Base-by-base conservation (phyloP, 2,329 filamentous ascomycete genomes). In the Epichloe gansuensis region DNA sequence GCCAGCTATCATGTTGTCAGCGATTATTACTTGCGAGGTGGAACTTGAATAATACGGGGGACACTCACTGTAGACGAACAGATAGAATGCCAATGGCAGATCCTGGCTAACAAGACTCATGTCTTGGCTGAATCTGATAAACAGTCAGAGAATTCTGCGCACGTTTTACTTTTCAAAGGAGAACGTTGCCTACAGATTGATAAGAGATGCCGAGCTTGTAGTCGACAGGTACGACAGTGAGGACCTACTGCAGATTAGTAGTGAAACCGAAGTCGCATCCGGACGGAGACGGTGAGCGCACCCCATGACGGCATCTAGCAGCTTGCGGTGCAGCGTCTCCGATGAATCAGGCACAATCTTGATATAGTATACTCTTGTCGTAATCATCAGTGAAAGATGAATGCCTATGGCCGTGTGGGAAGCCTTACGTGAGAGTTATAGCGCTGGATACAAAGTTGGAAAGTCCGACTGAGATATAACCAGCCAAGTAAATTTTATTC, bases 61-160 rank as follows among this genome's bases (percentile, higher is more conserved):
- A 25, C 4, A 25, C 42, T 25, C 9, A 54, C 48, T n/a, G 25
- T 41, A 54, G 4, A 43, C 17, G n/a, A 47, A 38, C 11, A 23
- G 41, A 34, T 38, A 46, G 15, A 54, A 37, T 4, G 53, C 37
- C n/a, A 49, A 42, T 3, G 53, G 53, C 11, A 55, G 50, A 11
- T 46, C 47, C 41, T 55, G 53, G 39, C 44, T 43, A 2, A 55
- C 42, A 13, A 55, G 43, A 17, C 46, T 50, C 53, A 55, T 54
- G 46, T 54, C 49, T 39, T 54, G 53, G 31, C 48, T 54, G 49
- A 54, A 54, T 17, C 53, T 54, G 37, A 8, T 39, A 12, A n/a
- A 17, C 3, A 11, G 12, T 45, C 5, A 45, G 23, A 11, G 4
- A 15, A n/a, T 25, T 2, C 7, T 45, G 8, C 13, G 12, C 15